phyloP scores from a whole-genome alignment of 2,329 filamentous ascomycete genomes.

The Sclerotinia spermophila region DNA sequence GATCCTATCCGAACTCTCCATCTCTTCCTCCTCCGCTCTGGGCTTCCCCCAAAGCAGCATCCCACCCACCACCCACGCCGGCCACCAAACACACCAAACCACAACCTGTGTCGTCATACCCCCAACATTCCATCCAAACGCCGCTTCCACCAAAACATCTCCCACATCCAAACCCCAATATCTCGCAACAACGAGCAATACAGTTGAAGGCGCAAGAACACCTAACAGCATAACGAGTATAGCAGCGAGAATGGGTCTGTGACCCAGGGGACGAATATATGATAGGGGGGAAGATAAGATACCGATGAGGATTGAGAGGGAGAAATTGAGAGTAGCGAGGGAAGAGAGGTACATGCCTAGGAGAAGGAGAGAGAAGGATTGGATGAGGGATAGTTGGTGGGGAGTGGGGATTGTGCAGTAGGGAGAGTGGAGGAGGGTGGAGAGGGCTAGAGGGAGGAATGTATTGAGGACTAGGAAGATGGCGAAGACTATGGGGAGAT shows the following conservation, averaged over 20 bases:
- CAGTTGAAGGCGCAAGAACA: constrained; percentile 56
- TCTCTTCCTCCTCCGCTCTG: constrained; percentile 6
- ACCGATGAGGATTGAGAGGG: constrained; percentile 79
- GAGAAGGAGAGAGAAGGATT: constrained; percentile 88
- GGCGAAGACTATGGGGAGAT: constrained; percentile 57
- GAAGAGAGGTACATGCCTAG: constrained; percentile 89
- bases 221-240: constrained; percentile 52
- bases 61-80: constrained; percentile 73
- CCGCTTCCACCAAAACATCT: constrained; percentile 65
- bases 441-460: constrained; percentile 54
- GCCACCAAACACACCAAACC: constrained; percentile 96
- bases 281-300: constrained; percentile 73
- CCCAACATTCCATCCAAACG: constrained; percentile 85
- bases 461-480: constrained; percentile 54
- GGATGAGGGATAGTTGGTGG: constrained; percentile 75
- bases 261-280: constrained; percentile 58
- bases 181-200: constrained; percentile 48
- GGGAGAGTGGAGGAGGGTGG: constrained; percentile 49
- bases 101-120: constrained; percentile 85
- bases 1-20: neutral
- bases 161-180: constrained; percentile 49
- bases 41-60: constrained; percentile 49
- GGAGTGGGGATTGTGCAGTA: constrained; percentile 48
- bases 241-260: constrained; percentile 41
- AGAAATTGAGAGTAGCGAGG: constrained; percentile 94